These are phyloP conservation scores for Cercospora zeae-maydis DNA, from an alignment of 2,329 filamentous ascomycete species.

Conservation along the genomic window DNA sequence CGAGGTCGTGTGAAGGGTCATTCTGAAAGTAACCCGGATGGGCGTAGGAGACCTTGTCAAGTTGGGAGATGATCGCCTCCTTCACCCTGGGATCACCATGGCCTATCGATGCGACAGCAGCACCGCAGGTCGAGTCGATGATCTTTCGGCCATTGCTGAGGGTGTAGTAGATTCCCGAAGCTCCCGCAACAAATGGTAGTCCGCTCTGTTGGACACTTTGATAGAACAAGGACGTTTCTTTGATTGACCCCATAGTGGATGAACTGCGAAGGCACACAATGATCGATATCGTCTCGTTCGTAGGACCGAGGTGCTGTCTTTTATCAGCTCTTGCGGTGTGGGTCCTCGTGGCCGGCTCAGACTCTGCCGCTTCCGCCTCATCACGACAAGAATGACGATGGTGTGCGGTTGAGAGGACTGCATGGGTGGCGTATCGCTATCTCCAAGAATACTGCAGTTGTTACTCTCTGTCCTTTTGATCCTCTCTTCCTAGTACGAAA, in stretches of 20 bases:
- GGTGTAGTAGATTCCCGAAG: conserved; percentile 29
- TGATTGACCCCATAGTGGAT: background rate
- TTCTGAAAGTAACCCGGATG: conserved; percentile 56
- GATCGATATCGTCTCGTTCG: background rate
- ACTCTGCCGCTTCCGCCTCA: background rate
- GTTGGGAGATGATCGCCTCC: conserved; percentile 56
- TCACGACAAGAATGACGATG: background rate
- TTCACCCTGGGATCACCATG: conserved; percentile 41
- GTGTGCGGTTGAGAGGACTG: background rate
- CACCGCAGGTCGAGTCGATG: conserved; percentile 21
- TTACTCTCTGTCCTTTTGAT: background rate
- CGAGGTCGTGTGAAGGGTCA: conserved; percentile 50
- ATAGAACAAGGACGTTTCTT: background rate
- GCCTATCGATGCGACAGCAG: conserved; percentile 22
- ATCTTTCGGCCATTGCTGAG: conserved; percentile 19
- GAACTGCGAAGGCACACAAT: background rate
- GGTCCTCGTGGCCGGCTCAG: background rate
- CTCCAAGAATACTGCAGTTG: background rate
- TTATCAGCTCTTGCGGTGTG: background rate
- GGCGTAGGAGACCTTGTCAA: conserved; percentile 55
- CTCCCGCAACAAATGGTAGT: conserved; percentile 43
- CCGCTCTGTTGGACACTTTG: conserved; percentile 1
- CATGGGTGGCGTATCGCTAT: background rate
- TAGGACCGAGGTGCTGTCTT: background rate
- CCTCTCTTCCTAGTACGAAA: background rate